A percentile compares a stretch with the other conserved stretches of the same genome.
Conservation (phyloP, 2,329 filamentous ascomycete genomes). For the Ophioceras dolichostomum region DNA sequence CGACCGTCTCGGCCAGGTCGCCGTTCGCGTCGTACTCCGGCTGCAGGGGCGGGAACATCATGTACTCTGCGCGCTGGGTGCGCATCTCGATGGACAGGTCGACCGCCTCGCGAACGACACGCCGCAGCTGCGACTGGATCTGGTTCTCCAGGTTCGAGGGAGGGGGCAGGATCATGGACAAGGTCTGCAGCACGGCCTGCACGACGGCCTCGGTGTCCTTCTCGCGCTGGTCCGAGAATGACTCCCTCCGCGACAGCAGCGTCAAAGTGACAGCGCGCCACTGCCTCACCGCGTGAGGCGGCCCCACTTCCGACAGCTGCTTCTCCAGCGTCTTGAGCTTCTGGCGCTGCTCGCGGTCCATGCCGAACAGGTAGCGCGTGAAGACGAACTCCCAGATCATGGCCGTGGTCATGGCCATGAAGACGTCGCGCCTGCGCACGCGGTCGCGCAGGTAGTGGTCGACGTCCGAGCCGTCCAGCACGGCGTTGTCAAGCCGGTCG, state of each 20-base stretch:
- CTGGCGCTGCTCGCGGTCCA: conserved; percentile 95
- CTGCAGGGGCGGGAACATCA: conserved; percentile 92
- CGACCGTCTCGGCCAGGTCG: conserved; percentile 74
- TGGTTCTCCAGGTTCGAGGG: conserved; percentile 69
- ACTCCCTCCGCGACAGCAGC: conserved; percentile 65
- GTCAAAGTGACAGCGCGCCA: conserved; percentile 96
- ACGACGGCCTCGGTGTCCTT: conserved; percentile 94
- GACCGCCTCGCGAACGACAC: conserved; percentile 80
- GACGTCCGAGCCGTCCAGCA: conserved; percentile 89
- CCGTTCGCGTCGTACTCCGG: conserved; percentile 92
- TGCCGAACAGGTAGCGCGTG: conserved; percentile 93
- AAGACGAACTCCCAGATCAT: conserved; percentile 99
- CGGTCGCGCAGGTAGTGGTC: conserved; percentile 81
- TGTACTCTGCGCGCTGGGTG: conserved; percentile 90
- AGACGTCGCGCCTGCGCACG: conserved; percentile 78
- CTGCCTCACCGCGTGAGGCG: conserved; percentile 78
- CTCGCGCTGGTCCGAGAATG: conserved; percentile 73
- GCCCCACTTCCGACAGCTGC: conserved; percentile 77
- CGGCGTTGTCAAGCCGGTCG: conserved; percentile 84
- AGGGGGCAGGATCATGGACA: conserved; percentile 76
- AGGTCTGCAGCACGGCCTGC: conserved; percentile 73
- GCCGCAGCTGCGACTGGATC: conserved; percentile 72
- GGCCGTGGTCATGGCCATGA: conserved; percentile 98
- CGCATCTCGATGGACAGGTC: conserved; percentile 94
- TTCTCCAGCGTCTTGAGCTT: conserved; percentile 96